A percentile compares a stretch with the other conserved stretches of the same genome.
Evolutionary conservation across 169 alveolate species (phyloP).

Genomic region (Haemoproteus tartakovskyi): DNA sequence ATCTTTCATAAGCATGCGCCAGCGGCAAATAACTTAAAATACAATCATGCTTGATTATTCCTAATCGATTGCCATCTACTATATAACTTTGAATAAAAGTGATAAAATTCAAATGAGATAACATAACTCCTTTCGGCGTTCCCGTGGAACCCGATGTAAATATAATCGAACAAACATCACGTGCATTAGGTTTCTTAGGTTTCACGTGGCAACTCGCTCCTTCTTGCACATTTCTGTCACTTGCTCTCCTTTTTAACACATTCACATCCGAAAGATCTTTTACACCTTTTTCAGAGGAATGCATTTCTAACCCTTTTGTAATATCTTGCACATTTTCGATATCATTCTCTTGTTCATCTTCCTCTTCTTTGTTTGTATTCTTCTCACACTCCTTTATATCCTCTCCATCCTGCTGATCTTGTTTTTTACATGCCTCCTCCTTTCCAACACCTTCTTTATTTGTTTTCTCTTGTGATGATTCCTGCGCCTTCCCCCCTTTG

Average conservation of each 20-base stretch:
- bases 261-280: too few species aligned
- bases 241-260: too few species aligned
- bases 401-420: background rate
- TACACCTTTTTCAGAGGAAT: too few species aligned
- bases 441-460: background rate
- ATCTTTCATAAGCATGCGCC: constrained; percentile 91
- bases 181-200: constrained; percentile 3
- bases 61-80: constrained; percentile 73
- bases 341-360: too few species aligned
- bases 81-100: constrained; percentile 70
- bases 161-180: constrained; percentile 43
- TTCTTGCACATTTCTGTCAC: too few species aligned
- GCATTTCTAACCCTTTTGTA: too few species aligned
- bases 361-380: background rate
- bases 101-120: constrained; percentile 83
- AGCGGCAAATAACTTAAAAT: constrained; percentile 88
- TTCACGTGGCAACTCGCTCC: too few species aligned
- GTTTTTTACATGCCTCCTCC: background rate
- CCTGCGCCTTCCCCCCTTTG: too few species aligned
- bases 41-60: constrained; percentile 68
- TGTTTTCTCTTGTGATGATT: too few species aligned
- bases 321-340: too few species aligned
- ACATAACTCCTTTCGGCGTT: constrained; percentile 93
- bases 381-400: background rate
- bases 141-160: constrained; percentile 92